Percentiles rank a stretch among this genome's conserved stretches.
phyloP scores from a whole-genome alignment of 2,329 filamentous ascomycete genomes.

The Verticillium tricorpus region DNA sequence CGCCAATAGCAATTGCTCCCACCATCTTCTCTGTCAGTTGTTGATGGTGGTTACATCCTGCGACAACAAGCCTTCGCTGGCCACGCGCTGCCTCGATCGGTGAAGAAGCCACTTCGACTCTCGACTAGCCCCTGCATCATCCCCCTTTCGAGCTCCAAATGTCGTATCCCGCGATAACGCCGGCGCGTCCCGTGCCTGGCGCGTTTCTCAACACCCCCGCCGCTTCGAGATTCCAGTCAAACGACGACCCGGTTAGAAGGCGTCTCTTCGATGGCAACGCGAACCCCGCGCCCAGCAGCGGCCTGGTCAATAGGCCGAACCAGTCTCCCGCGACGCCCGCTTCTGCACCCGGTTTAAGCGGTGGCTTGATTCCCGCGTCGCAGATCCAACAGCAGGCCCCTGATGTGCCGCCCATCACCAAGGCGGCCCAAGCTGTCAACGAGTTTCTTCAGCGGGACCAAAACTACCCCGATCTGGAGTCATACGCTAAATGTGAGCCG shows the following conservation, averaged over 20 bases:
- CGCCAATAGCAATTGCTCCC: background rate
- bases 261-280: slow-evolving; percentile 39
- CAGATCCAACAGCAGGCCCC: slow-evolving; percentile 40
- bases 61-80: slow-evolving; percentile 13
- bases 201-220: slow-evolving; percentile 71
- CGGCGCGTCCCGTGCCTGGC: slow-evolving; percentile 69
- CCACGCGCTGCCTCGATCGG: slow-evolving; percentile 10
- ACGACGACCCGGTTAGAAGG: slow-evolving; percentile 43
- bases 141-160: slow-evolving; percentile 30
- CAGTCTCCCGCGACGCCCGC: slow-evolving; percentile 19
- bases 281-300: slow-evolving; percentile 4
- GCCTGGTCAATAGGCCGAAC: slow-evolving; percentile 4
- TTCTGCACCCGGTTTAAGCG: slow-evolving; percentile 14
- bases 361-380: slow-evolving; percentile 24
- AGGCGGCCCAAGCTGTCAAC: slow-evolving; percentile 81
- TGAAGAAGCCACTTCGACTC: background rate
- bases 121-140: slow-evolving; percentile 7
- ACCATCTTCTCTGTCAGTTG: background rate
- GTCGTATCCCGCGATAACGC: slow-evolving; percentile 57
- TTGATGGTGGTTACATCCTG: slow-evolving; percentile 14
- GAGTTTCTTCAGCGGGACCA: slow-evolving; percentile 70
- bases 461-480: slow-evolving; percentile 83
- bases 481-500: slow-evolving; percentile 77
- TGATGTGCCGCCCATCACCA: slow-evolving; percentile 63
- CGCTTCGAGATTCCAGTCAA: slow-evolving; percentile 35